Base-by-base conservation (phyloP, 2,329 filamentous ascomycete species). In the Alternaria alternata region DNA sequence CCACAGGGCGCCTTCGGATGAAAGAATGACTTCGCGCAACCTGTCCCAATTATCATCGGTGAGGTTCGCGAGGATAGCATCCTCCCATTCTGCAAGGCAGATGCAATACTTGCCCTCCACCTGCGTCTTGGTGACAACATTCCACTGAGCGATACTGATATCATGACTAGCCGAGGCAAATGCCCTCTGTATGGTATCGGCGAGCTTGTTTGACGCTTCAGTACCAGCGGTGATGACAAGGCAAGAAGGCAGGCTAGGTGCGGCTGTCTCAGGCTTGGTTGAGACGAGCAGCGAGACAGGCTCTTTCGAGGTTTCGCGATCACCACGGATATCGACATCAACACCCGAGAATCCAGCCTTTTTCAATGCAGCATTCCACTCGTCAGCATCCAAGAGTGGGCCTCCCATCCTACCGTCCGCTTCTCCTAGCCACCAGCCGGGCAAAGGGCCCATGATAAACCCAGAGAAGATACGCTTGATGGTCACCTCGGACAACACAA, bases 381-480 rank as follows among this genome's bases (percentile, higher is more conserved):
- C 51, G 7, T 49, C 56, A 9, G 49, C 51, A 32, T 54, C 42
- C 22, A 59, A 36, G 11, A 59, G 56, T 14, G 56, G 56, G 26
- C 49, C 49, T 22, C 49, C 49, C 11, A 20, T 54, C 20, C 56
- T 47, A 11, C 56, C 56, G 39, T 59, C 56, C 4, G 49, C 14
- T 16, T 14, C 32, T 14, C 32, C 32, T 1, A 36, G 32, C 32
- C 32, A 36, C 32, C 32, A 36, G 14, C 32, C 32, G 14, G 32
- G 32, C 6, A 36, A 7, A 14, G 32, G 14, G 12, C 32, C 32
- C 56, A 58, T 58, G 18, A 58, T 58, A 16, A 58, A 58, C 24
- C 56, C 56, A 11, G 56, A 58, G 49, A 58, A 58, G 34, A 58
- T 58, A 5, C 56, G 49, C 18, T 58, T 58, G 34, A 58, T 58